Evolutionary conservation across 495 filamentous ascomycete genomes (phyloP).

Genomic region (Staphylotrichum tortipilum): DNA sequence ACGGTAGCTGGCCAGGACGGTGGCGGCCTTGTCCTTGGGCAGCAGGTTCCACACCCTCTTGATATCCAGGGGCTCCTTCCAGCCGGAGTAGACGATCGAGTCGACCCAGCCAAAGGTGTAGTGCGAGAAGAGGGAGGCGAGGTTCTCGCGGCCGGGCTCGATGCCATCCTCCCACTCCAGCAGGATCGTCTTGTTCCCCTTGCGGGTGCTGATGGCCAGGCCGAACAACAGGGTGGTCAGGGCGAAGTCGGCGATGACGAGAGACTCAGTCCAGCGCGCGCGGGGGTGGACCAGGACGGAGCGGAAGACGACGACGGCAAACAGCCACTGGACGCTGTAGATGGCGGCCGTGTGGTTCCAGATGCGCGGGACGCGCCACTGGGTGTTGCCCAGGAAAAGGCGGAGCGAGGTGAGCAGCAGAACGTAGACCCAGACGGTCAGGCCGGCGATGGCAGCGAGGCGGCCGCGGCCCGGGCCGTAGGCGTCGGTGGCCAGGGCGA

Average conservation of each 20-base stretch:
- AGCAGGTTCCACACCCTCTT: slow-evolving; percentile 86
- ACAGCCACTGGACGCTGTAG: slow-evolving; percentile 79
- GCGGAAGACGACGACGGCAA: slow-evolving; percentile 67
- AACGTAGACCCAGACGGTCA: slow-evolving; percentile 74
- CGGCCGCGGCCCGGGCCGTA: slow-evolving; percentile 21
- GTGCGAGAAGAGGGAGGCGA: slow-evolving; percentile 80
- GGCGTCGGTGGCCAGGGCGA: slow-evolving; percentile 43
- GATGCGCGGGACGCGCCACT: slow-evolving; percentile 58
- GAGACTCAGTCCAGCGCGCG: slow-evolving; percentile 48
- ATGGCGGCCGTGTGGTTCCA: slow-evolving; percentile 91
- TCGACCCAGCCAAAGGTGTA: slow-evolving; percentile 90
- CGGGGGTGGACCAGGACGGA: slow-evolving; percentile 73
- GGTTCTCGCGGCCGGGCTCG: slow-evolving; percentile 73
- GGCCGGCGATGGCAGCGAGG: slow-evolving; percentile 54
- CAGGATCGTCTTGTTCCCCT: slow-evolving; percentile 82
- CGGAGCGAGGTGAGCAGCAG: slow-evolving; percentile 65
- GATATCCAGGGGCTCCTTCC: slow-evolving; percentile 72
- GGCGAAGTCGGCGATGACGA: slow-evolving; percentile 62
- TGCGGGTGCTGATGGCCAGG: slow-evolving; percentile 72
- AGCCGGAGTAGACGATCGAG: slow-evolving; percentile 82
- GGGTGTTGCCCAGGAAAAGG: slow-evolving; percentile 59
- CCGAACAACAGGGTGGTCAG: slow-evolving; percentile 63
- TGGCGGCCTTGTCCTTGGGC: slow-evolving; percentile 76
- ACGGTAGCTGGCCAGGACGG: slow-evolving; percentile 70
- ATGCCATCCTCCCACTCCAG: slow-evolving; percentile 80